Base-by-base conservation (phyloP, 148 eudicot species). In the Silene uniflora region DNA sequence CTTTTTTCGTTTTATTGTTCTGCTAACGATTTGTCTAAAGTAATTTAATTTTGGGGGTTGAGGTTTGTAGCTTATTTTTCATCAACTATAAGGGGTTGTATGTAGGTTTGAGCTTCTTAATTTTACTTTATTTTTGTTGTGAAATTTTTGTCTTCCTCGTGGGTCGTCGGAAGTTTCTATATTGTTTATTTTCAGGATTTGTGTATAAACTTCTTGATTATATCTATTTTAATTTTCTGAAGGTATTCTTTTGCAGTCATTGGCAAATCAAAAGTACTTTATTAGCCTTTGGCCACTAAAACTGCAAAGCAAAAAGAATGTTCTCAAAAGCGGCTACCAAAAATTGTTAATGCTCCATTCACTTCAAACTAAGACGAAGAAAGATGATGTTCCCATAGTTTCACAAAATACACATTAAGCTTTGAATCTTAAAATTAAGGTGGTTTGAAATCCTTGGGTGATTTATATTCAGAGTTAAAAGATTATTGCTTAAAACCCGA, bases 1-100 rank as follows among this genome's bases (percentile, higher is more conserved):
- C 44, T 73, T 69, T 74, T 60, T 58, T 6, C 67, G 13, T 0
- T 58, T 22, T 47, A 14, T 6, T 27, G 39, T 61, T 16, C 4
- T 46, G 72, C 35, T 27, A 12, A 13, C 13, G 4, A 49, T 24
- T 10, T 63, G 16, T 63, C 25, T 24, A 8, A 10, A 10, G 25
- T 63, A 63, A 23, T 63, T 63, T 5, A 63, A 63, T 16, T 63
- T 63, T 63, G 3, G 35, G 67, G 35, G 25, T 6, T 63, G 35
- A 63, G 35, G 39, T 63, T 62, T 63, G 29, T 63, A 63, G 67
- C 67, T 61, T 63, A 24, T 63, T 63, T 23, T 63, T 63, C 64
- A 19, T 63, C 64, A 19, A 22, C 25, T 61, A 61, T n/a, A 35
- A 21, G 21, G 6, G 64, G 64, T 27, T 27, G 27, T 1, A 23